phyloP scores from a whole-genome alignment of 257 asterid genomes.

The Oldenlandia corymbosa region DNA sequence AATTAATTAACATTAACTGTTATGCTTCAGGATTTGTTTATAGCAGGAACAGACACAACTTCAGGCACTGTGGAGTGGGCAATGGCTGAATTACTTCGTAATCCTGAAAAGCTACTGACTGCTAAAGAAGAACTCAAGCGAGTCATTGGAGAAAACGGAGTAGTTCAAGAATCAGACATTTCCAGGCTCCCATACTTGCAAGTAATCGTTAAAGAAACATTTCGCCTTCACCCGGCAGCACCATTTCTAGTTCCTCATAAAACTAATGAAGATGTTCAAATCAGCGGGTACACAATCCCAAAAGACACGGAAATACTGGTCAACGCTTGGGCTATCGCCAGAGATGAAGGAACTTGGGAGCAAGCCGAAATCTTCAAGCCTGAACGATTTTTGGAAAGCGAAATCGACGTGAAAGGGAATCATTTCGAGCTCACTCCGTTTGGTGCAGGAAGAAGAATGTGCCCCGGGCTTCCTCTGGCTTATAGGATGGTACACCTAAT shows the following conservation, averaged over 20 bases:
- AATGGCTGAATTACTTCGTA: constrained; percentile 23
- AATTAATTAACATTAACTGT: too few relatives aligned
- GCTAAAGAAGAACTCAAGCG: constrained; percentile 9
- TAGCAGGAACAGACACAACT: constrained; percentile 22
- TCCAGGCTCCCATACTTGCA: constrained; percentile 20
- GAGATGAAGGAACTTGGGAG: constrained; percentile 28
- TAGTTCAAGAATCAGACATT: constrained; percentile 24
- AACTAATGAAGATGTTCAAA: constrained; percentile 16
- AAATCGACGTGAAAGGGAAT: constrained; percentile 24
- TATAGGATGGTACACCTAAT: constrained; percentile 34
- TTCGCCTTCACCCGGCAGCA: constrained; percentile 31
- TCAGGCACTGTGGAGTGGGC: constrained; percentile 30
- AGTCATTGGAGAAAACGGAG: constrained; percentile 2
- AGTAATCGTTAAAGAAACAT: constrained; percentile 39
- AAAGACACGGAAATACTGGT: constrained; percentile 23
- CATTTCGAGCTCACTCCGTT: constrained; percentile 35
- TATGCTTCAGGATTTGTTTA: constrained; percentile 25
- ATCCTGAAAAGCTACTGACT: constrained; percentile 12
- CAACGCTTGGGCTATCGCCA: constrained; percentile 34
- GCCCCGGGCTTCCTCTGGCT: constrained; percentile 39
- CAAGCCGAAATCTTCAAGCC: constrained; percentile 26
- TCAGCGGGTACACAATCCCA: constrained; percentile 26
- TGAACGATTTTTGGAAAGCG: constrained; percentile 26
- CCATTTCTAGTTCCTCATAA: constrained; percentile 35
- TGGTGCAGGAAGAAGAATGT: constrained; percentile 34